Evolutionary conservation across 192 early-diverging fungal genomes (phyloP).

Genomic region (Coemansia asiatica): DNA sequence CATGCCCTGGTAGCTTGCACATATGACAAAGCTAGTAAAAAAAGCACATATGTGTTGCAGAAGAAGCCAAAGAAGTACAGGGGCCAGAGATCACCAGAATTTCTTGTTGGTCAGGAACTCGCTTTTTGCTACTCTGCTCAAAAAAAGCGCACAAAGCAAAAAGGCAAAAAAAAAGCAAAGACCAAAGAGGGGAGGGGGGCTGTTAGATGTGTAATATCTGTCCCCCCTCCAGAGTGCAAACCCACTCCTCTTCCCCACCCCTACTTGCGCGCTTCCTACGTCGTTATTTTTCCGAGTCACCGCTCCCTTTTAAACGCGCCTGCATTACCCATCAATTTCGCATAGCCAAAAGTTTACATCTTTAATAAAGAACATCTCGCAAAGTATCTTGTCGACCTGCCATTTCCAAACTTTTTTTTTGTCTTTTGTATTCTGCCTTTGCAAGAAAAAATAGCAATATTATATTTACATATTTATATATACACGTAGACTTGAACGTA

Average conservation of each 20-base stretch:
- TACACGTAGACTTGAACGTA: not conserved
- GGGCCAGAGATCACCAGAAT: slow-evolving; percentile 8
- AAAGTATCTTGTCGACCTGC: not conserved
- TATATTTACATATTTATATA: not conserved
- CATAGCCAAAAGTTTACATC: slow-evolving; percentile 35
- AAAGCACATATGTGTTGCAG: not conserved
- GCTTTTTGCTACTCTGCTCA: not conserved
- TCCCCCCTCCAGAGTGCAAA: slow-evolving; percentile 6
- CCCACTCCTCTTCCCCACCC: slow-evolving; percentile 9
- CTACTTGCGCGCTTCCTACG: slow-evolving; percentile 11
- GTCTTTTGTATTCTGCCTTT: not conserved
- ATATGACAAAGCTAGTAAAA: not conserved
- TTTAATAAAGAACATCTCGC: not conserved
- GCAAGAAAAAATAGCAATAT: not conserved
- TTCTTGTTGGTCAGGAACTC: slow-evolving; percentile 5
- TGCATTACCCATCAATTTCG: slow-evolving; percentile 55
- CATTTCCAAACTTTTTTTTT: not conserved
- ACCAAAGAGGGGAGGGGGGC: not conserved
- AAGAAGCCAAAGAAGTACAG: not conserved
- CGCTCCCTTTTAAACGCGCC: slow-evolving; percentile 53
- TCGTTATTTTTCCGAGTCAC: slow-evolving; percentile 46
- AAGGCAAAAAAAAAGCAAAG: slow-evolving; percentile 4
- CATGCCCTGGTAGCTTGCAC: not conserved
- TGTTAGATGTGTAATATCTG: not conserved
- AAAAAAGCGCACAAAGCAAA: not conserved